Base-by-base conservation (phyloP, 345 rosid species). In the Salix purpurea region DNA sequence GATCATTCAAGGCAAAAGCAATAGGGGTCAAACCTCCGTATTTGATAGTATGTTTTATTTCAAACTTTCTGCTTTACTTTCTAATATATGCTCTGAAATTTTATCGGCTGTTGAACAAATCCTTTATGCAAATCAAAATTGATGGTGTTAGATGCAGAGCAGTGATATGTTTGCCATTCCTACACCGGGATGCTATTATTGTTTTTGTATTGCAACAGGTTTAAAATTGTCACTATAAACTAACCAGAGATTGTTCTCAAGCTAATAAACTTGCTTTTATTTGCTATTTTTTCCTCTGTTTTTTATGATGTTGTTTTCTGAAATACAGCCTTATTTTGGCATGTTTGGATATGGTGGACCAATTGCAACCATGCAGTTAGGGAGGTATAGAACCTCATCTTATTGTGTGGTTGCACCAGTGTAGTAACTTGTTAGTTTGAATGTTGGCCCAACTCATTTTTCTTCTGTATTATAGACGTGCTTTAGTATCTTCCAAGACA, bases 21-120 rank as follows among this genome's bases (percentile, higher is more conserved):
- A 70, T 90, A 74, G 94, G 94, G 61, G 87, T 89, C 81, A 79
- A 82, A 71, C 97, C 94, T 65, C 97, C 94, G 36, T 92, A 88
- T 65, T 86, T 92, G 36, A 86, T n/a, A 91, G 93, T 90, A 87
- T 18, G 36, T 40, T 39, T 24, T 48, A 60, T 39, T 50, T 5
- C 9, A 10, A 34, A 28, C 23, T 16, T 67, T 65, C 58, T 42
- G 65, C 50, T 21, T 12, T 24, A 37, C 19, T 12, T 2, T 32
- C 34, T 32, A 2, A 2, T 70, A 30, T 11, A 26, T 70, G 0
- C 2, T 70, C 36, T 72, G 2, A 13, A 24, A 72, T 4, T 26
- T 73, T 7, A 39, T 44, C 16, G 13, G 13, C 50, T 13, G 50
- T 44, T 44, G 50, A 44, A 13, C 50, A 44, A 11, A 44, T 13